Evolutionary conservation across 1,139 yeast species (phyloP).

Genomic region (Yamadazyma songkhlaensis): DNA sequence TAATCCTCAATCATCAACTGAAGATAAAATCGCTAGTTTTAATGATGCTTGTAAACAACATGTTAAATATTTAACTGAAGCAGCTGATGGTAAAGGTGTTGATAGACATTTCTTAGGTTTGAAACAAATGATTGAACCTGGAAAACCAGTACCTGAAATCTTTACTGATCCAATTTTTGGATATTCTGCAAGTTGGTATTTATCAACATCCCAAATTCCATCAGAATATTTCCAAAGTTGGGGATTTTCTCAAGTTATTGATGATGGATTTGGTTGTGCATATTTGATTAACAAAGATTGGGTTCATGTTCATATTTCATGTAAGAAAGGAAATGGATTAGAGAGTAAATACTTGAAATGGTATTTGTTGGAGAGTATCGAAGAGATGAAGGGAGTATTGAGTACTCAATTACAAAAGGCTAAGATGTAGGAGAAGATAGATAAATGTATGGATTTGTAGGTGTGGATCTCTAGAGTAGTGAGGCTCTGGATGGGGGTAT

Average conservation of each 20-base stretch:
- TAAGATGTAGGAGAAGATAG: conserved; percentile 18
- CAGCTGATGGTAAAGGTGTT: conserved; percentile 85
- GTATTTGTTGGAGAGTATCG: conserved; percentile 75
- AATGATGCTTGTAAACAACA: conserved; percentile 76
- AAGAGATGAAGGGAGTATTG: conserved; percentile 73
- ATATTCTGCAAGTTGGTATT: conserved; percentile 81
- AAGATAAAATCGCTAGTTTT: conserved; percentile 66
- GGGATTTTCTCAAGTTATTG: conserved; percentile 96
- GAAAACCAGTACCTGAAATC: conserved; percentile 65
- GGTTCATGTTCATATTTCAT: conserved; percentile 82
- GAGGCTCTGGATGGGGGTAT: background rate
- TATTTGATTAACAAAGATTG: conserved; percentile 88
- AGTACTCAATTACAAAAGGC: conserved; percentile 40
- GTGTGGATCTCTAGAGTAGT: background rate
- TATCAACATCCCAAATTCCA: conserved; percentile 87
- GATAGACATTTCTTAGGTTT: conserved; percentile 94
- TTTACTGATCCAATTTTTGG: conserved; percentile 73
- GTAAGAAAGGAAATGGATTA: conserved; percentile 67
- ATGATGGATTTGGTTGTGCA: conserved; percentile 91
- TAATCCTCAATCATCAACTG: conserved; percentile 48
- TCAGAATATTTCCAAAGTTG: conserved; percentile 88
- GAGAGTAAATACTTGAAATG: conserved; percentile 65
- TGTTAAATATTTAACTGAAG: conserved; percentile 68
- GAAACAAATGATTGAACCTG: conserved; percentile 63
- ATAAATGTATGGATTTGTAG: background rate